These are phyloP conservation scores for Leishmania aethiopica DNA, from an alignment of 208 protist genomes.

Conservation along the genomic window DNA sequence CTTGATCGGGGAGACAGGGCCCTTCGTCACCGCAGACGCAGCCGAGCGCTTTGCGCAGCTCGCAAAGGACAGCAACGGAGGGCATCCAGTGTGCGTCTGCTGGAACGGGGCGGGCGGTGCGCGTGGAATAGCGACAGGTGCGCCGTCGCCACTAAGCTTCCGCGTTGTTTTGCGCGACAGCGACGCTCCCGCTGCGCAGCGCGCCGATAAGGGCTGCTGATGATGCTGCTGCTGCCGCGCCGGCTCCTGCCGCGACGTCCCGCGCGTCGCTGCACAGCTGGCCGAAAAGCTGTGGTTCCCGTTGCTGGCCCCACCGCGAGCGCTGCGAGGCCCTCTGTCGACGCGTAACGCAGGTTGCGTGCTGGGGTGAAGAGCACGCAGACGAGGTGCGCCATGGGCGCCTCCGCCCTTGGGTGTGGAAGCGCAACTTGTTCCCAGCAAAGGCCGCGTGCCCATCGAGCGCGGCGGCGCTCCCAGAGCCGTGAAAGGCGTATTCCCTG, in stretches of 20 bases:
- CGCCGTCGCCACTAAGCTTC: not conserved
- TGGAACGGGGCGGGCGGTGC: slow-evolving; percentile 18
- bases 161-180: slow-evolving; percentile 12
- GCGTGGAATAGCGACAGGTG: not conserved
- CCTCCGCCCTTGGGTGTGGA: not conserved
- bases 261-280: not conserved
- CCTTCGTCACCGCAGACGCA: not conserved
- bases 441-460: slow-evolving; percentile 12
- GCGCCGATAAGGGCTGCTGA: slow-evolving; percentile 3
- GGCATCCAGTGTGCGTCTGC: slow-evolving; percentile 28
- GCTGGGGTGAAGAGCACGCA: slow-evolving; percentile 12
- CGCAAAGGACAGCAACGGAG: slow-evolving; percentile 17
- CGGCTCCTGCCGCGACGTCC: not conserved
- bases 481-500: not conserved
- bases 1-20: slow-evolving; percentile 31
- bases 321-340: slow-evolving; percentile 1
- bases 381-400: not conserved
- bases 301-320: slow-evolving; percentile 3
- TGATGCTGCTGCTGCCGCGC: not conserved
- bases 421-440: slow-evolving; percentile 7
- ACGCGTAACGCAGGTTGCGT: not conserved
- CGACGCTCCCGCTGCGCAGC: not conserved
- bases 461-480: slow-evolving; percentile 7
- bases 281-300: not conserved
- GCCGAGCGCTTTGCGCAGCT: not conserved